Percentiles rank a stretch among this genome's conserved stretches.
These are phyloP conservation scores for Fusarium sp. DNA, from an alignment of 2,329 filamentous ascomycete genomes.

Conservation along the genomic window DNA sequence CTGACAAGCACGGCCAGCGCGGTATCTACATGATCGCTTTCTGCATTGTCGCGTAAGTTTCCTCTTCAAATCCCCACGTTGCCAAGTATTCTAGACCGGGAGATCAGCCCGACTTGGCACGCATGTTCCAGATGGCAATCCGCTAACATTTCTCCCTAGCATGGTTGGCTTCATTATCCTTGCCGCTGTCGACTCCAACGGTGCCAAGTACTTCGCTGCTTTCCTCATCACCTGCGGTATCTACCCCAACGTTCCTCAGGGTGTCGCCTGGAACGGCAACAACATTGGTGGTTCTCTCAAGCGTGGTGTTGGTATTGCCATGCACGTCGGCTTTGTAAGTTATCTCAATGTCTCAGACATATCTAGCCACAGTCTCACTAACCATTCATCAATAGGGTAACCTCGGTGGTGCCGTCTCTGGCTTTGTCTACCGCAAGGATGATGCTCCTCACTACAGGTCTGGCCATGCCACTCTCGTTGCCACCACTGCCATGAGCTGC, in stretches of 20 bases:
- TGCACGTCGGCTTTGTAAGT: slow-evolving; percentile 65
- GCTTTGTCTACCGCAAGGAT: slow-evolving; percentile 53
- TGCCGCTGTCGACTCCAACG: slow-evolving; percentile 52
- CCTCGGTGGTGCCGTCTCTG: slow-evolving; percentile 54
- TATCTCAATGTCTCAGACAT: slow-evolving; percentile 2
- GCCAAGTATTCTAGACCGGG: slow-evolving; percentile 13
- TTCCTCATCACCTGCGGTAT: slow-evolving; percentile 59
- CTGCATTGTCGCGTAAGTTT: slow-evolving; percentile 54
- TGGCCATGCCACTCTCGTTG: slow-evolving; percentile 72
- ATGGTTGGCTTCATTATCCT: slow-evolving; percentile 55
- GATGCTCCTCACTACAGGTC: slow-evolving; percentile 69
- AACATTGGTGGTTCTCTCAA: slow-evolving; percentile 71
- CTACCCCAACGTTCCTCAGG: slow-evolving; percentile 70
- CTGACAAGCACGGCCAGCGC: slow-evolving; percentile 56
- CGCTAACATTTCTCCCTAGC: slow-evolving; percentile 43
- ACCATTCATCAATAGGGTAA: slow-evolving; percentile 53
- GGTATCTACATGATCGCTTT: slow-evolving; percentile 58
- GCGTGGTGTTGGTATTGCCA: slow-evolving; percentile 69
- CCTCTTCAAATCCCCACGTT: slow-evolving; percentile 7
- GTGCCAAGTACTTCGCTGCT: slow-evolving; percentile 64
- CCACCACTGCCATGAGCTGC: slow-evolving; percentile 68
- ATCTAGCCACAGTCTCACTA: slow-evolving; percentile 28
- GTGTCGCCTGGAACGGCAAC: slow-evolving; percentile 72
- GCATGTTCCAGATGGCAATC: neutral
- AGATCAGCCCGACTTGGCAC: slow-evolving; percentile 27